Evolutionary conservation across 2,329 filamentous ascomycete species (phyloP).

Genomic region (Cladophialophora psammophila): DNA sequence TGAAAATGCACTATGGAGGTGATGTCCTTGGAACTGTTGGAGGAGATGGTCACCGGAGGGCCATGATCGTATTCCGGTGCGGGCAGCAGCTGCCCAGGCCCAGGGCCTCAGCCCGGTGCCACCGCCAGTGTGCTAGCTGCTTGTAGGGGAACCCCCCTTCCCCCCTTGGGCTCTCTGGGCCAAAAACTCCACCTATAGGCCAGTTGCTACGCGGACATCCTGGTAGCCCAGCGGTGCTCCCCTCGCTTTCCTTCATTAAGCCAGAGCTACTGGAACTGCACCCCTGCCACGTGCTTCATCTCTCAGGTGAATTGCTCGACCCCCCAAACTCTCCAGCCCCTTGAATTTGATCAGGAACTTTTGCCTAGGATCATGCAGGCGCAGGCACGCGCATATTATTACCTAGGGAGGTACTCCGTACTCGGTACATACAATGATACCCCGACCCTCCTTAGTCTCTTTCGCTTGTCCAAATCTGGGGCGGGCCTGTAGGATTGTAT

Average conservation of each 20-base stretch:
- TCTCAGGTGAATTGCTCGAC: conserved; percentile 4
- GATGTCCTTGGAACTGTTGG: conserved; percentile 2
- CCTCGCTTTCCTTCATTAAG: conserved; percentile 4
- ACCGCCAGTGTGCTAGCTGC: not conserved
- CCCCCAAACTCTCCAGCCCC: not conserved
- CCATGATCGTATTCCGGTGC: not conserved
- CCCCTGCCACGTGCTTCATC: not conserved
- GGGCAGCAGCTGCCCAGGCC: not conserved
- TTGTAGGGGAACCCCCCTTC: not conserved
- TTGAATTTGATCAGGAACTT: not conserved
- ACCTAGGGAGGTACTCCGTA: no score
- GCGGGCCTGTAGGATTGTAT: not conserved
- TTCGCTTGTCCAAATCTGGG: conserved; percentile 7
- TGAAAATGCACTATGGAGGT: not conserved
- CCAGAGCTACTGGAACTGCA: not conserved
- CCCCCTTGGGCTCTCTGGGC: not conserved
- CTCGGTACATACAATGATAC: not conserved
- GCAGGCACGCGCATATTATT: not conserved
- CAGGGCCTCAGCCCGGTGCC: not conserved
- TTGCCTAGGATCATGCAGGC: not conserved
- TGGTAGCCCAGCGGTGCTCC: not conserved
- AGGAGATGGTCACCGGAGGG: not conserved
- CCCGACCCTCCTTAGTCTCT: not conserved
- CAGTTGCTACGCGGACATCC: not conserved
- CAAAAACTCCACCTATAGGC: not conserved